Conservation (phyloP, 1,284 basidiomycete species). For the Cryptococcus sp. region DNA sequence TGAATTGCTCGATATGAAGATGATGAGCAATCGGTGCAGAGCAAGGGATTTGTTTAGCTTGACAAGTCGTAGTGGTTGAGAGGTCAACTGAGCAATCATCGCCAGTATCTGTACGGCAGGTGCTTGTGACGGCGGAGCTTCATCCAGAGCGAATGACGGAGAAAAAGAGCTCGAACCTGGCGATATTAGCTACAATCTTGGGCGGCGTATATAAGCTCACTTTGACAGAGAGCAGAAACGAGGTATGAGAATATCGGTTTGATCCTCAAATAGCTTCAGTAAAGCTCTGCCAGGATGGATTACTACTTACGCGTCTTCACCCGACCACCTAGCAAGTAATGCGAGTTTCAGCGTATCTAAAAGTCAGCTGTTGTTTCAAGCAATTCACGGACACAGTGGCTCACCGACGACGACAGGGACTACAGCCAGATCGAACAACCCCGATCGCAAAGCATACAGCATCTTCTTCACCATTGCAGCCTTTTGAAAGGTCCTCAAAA, state of each 20-base stretch:
- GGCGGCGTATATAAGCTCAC: constrained; percentile 46
- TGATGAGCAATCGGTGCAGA: constrained; percentile 44
- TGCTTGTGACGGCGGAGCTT: constrained; percentile 31
- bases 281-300: neutral
- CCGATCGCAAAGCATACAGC: constrained; percentile 72
- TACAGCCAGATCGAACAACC: constrained; percentile 62
- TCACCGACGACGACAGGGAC: constrained; percentile 53
- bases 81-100: constrained; percentile 33
- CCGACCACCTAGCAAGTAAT: constrained; percentile 38
- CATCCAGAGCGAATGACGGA: neutral
- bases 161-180: too few species aligned
- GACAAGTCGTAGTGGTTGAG: constrained; percentile 24
- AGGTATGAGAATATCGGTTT: constrained; percentile 81
- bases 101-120: constrained; percentile 34
- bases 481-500: constrained; percentile 60
- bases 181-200: too few species aligned
- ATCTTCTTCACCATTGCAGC: constrained; percentile 69
- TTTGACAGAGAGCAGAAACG: constrained; percentile 72
- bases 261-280: constrained; percentile 50
- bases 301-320: constrained; percentile 34
- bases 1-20: constrained; percentile 45
- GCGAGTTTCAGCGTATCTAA: constrained; percentile 28
- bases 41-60: constrained; percentile 44
- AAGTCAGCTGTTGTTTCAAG: too few species aligned
- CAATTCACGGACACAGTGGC: constrained; percentile 40